Evolutionary conservation across 1,284 basidiomycete species (phyloP).

Genomic region (Ceratobasidium sp.): DNA sequence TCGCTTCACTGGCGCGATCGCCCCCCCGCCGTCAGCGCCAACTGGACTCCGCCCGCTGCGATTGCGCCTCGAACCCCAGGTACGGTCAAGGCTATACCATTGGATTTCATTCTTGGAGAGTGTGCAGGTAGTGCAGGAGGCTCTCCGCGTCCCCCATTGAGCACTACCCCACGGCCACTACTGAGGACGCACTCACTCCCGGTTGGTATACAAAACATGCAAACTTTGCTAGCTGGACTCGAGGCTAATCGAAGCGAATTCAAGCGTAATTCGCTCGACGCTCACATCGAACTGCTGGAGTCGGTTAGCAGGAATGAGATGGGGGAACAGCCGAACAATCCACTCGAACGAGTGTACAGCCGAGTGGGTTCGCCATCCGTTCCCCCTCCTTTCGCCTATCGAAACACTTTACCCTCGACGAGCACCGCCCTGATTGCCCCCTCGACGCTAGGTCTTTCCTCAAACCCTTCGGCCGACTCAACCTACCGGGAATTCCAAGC

Average conservation of each 20-base stretch:
- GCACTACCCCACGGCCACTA: slow-evolving; percentile 25
- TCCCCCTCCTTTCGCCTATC: slow-evolving; percentile 10
- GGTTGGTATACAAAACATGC: slow-evolving; percentile 7
- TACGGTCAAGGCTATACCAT: slow-evolving; percentile 15
- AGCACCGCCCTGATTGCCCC: neutral
- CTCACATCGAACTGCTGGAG: neutral
- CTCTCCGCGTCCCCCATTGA: neutral
- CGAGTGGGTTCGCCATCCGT: slow-evolving; percentile 13
- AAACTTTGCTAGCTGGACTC: slow-evolving; percentile 30
- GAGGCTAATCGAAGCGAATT: neutral
- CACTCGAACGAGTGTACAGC: slow-evolving; percentile 13
- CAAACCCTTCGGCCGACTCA: slow-evolving; percentile 1
- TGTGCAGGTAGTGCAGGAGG: neutral
- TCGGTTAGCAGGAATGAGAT: neutral
- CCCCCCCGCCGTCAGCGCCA: neutral
- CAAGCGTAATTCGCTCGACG: neutral
- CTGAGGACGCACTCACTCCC: slow-evolving; percentile 25
- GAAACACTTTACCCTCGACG: slow-evolving; percentile 9
- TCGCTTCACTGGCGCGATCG: slow-evolving; percentile 26
- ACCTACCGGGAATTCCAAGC: slow-evolving; percentile 18
- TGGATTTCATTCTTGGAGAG: slow-evolving; percentile 22
- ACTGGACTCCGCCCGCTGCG: neutral
- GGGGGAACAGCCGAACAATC: neutral
- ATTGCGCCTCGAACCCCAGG: slow-evolving; percentile 16
- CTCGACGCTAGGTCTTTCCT: neutral